Base-by-base conservation (phyloP, 495 filamentous ascomycete species). In the Podospora fimiseda region DNA sequence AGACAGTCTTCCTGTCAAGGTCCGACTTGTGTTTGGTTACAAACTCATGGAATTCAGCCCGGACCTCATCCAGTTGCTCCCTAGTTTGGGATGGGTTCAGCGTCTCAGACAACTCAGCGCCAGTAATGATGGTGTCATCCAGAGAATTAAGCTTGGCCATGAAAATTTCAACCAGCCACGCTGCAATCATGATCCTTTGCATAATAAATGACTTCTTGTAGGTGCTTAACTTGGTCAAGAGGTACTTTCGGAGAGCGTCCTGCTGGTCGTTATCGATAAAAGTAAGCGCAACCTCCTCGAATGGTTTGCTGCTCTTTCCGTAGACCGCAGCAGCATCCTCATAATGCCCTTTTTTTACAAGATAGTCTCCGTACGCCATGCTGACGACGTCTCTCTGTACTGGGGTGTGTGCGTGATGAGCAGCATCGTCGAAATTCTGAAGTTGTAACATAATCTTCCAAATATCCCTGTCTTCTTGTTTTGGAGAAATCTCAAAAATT, bases 81-180 rank as follows among this genome's bases (percentile, higher is more conserved):
- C 82, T 76, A 15, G 87, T 85, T 48, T 93, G 83, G 21, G 77
- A 78, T 0, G 82, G 75, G 56, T 80, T 87, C 16, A 82, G 74
- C 19, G 80, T 82, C 55, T 88, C 86, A 2, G 83, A 80, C 36
- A 95, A 70, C 58, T 95, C 89, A 1, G 89, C 89, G 57, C 91
- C 87, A 0, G 94, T 95, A 33, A 89, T 85, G 47, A 97, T 89
- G 13, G 88, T 89, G 65, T 98, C 93, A 63, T 97, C 94, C 0
- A 98, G 81, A 3, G 86, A 85, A 60, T 97, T 96, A 24, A 97
- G 76, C 69, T 96, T 96, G 2, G 89, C 87, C 93, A 98, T 98
- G 68, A 93, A 97, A 6, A 96, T 76, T 59, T 98, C 93, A 15
- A 96, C 76, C 46, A 98, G 80, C 93, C 93, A 98, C 60, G 85